Evolutionary conservation across 2,329 filamentous ascomycete genomes (phyloP).

Genomic region (Pseudophaeomoniella oleicola): DNA sequence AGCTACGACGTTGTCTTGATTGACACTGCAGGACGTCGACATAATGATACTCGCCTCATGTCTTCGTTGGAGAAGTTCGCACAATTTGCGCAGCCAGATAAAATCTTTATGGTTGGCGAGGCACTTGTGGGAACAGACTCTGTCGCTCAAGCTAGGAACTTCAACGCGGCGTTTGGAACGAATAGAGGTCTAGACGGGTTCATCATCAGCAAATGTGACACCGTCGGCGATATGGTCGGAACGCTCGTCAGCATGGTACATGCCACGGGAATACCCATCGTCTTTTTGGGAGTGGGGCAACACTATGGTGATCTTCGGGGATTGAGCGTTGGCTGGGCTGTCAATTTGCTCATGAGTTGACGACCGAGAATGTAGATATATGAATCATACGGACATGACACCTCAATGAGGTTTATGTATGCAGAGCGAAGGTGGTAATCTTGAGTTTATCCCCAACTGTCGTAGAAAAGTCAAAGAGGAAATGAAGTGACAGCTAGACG

Average conservation of each 20-base stretch:
- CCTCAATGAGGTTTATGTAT: too few relatives aligned
- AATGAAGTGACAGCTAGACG: too few relatives aligned
- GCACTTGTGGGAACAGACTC: conserved; percentile 91
- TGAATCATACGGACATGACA: too few relatives aligned
- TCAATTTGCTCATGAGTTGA: conserved; percentile 43
- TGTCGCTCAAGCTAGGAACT: conserved; percentile 90
- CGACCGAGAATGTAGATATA: too few relatives aligned
- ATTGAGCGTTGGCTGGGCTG: conserved; percentile 50
- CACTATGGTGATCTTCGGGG: conserved; percentile 52
- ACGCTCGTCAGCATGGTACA: conserved; percentile 95
- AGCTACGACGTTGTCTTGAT: conserved; percentile 89
- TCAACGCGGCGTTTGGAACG: conserved; percentile 80
- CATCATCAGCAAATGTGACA: conserved; percentile 97
- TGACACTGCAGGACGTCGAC: conserved; percentile 84
- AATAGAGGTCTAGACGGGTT: conserved; percentile 79
- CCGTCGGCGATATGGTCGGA: conserved; percentile 96
- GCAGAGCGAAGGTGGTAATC: too few relatives aligned
- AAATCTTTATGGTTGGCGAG: conserved; percentile 94
- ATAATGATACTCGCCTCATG: conserved; percentile 95
- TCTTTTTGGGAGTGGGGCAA: conserved; percentile 69
- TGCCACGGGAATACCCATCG: conserved; percentile 86
- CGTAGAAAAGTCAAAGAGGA: too few relatives aligned
- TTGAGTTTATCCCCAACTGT: too few relatives aligned
- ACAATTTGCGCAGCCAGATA: conserved; percentile 89
- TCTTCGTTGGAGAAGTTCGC: conserved; percentile 93